phyloP scores from a whole-genome alignment of 2,329 filamentous ascomycete species.

The Venturia nashicola region DNA sequence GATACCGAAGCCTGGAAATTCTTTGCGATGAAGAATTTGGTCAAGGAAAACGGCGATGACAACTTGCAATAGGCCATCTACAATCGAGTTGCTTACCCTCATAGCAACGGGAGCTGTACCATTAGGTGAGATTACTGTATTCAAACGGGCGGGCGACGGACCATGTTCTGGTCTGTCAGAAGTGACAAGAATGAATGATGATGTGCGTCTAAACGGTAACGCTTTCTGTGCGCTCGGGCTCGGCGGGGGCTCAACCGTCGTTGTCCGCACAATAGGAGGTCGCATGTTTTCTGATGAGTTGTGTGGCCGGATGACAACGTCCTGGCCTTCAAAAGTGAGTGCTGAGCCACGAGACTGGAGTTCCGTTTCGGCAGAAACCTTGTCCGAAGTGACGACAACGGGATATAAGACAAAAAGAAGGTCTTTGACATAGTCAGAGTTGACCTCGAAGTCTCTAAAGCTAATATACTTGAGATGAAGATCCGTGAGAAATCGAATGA shows the following conservation, averaged over 20 bases:
- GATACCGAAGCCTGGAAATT: conserved; percentile 77
- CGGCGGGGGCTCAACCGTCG: conserved; percentile 37
- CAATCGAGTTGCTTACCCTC: conserved; percentile 53
- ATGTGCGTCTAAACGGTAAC: conserved; percentile 62
- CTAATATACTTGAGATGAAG: conserved; percentile 62
- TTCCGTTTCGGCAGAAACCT: conserved; percentile 72
- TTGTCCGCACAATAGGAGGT: conserved; percentile 61
- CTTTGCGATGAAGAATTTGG: conserved; percentile 73
- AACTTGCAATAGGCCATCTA: conserved; percentile 67
- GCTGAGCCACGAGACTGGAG: conserved; percentile 71
- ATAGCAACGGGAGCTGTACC: conserved; percentile 34
- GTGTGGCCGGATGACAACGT: conserved; percentile 70
- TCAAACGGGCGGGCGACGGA: conserved; percentile 50
- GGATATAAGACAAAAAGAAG: conserved; percentile 75
- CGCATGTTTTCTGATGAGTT: conserved; percentile 44
- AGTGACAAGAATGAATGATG: conserved; percentile 83
- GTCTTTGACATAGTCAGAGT: conserved; percentile 70
- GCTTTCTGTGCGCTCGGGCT: conserved; percentile 32
- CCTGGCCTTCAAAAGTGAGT: conserved; percentile 73
- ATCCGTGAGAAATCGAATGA: conserved; percentile 67
- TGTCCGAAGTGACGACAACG: conserved; percentile 74
- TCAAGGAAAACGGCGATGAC: conserved; percentile 72
- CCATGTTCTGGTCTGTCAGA: conserved; percentile 43
- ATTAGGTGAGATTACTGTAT: conserved; percentile 48
- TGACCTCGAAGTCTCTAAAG: conserved; percentile 73